Conservation (phyloP, 2,329 filamentous ascomycete species). For the Escovopsis sp. region DNA sequence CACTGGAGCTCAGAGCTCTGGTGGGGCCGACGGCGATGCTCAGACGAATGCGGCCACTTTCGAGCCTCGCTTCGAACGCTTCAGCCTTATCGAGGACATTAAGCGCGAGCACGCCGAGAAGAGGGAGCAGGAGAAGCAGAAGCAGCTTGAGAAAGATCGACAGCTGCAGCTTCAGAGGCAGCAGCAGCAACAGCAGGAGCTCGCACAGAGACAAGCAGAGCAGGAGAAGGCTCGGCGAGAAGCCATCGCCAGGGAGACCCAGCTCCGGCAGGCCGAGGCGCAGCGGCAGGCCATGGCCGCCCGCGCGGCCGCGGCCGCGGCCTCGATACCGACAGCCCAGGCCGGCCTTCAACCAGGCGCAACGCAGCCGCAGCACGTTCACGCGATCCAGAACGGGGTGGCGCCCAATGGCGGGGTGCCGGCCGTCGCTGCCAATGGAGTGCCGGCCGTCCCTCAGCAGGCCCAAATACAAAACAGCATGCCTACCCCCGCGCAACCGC, state of each 20-base stretch:
- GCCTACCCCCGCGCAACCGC: constrained; percentile 25
- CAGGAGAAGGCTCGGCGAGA: constrained; percentile 27
- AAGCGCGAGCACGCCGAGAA: constrained; percentile 63
- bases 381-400: constrained; percentile 23
- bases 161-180: constrained; percentile 32
- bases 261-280: constrained; percentile 21
- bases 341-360: constrained; percentile 12
- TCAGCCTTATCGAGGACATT: constrained; percentile 82
- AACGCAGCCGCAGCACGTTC: constrained; percentile 19
- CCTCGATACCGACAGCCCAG: constrained; percentile 14
- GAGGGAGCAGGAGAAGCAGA: constrained; percentile 59
- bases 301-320: constrained; percentile 13
- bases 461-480: constrained; percentile 26
- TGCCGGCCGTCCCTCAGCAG: constrained; percentile 13
- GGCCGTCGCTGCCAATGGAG: constrained; percentile 18
- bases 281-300: constrained; percentile 21
- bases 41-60: constrained; percentile 59
- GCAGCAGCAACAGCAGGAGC: constrained; percentile 28
- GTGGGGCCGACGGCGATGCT: constrained; percentile 54
- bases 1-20: constrained; percentile 40
- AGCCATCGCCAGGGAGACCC: constrained; percentile 19
- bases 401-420: constrained; percentile 23
- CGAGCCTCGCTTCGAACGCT: constrained; percentile 75
- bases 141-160: constrained; percentile 45
- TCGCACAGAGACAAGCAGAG: constrained; percentile 28